Evolutionary conservation across 805 yeast genomes (phyloP), one percentile per base, ranked within the genome.

Genomic region (Suhomyces xylopsoci): DNA sequence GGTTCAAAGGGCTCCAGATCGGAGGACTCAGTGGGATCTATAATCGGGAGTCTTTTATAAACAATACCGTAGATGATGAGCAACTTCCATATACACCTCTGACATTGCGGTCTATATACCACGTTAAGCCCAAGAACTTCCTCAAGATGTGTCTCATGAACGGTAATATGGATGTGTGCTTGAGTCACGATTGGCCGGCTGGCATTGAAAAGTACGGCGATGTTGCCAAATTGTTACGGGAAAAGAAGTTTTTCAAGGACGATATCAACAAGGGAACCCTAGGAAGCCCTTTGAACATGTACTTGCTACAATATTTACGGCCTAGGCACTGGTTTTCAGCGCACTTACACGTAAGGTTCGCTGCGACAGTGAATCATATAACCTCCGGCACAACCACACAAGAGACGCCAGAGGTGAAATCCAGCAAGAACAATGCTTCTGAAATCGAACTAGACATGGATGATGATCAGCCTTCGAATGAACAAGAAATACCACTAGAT

Each of bases 131-230:
- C 46, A 76, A 77, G 50, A 87, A 87, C 52, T 81, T 80, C 51
- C 56, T 83, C 36, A 87, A 87, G 55, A 69, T 90, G 58, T 68
- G 74, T 58, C 58, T 80, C 60, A 59, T 80, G 53, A 53, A 59
- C 10, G 55, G 55, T 4, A 54, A 59, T 10, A 46, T 82, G 5
- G 88, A 89, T 58, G 64, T 91, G 1, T 76, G 87, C 64, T 55
- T 93, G 50, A 81, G 89, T 30, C 99, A 94, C 68, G 99, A 94
- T 71, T 94, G 99, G 99, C 99, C 99, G 0, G 84, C 77, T 41
- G 89, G 88, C 3, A 84, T 92, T 8, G 87, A 79, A 43, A 69
- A 81, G 5, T 70, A 80, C 65, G 98, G 97, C 0, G 67, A 88
- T 60, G 15, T 74, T n/a, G 56, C 66, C 0, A 52, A 59, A 22